phyloP scores from a whole-genome alignment of 2,329 filamentous ascomycete genomes.

The Aspergillus sp. region DNA sequence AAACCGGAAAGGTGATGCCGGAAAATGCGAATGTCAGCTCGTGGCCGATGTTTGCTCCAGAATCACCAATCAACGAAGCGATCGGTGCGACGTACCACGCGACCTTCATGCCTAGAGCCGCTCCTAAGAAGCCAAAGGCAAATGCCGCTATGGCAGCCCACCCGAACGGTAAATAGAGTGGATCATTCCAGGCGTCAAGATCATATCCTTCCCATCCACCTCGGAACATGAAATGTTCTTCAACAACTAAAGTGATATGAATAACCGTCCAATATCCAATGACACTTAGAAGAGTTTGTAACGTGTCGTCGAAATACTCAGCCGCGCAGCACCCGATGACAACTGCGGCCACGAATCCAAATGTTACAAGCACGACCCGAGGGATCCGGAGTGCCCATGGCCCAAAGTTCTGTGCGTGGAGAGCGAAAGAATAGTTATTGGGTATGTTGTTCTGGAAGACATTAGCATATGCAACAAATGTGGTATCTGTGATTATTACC shows the following conservation, averaged over 20 bases:
- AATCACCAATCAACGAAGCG: conserved; percentile 30
- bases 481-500: conserved; percentile 16
- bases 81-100: conserved; percentile 36
- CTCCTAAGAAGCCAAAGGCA: conserved; percentile 31
- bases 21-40: conserved; percentile 35
- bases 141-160: conserved; percentile 37
- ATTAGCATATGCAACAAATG: background rate
- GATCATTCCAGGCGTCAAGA: conserved; percentile 33
- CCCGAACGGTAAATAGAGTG: conserved; percentile 30
- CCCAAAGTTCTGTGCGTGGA: conserved; percentile 37
- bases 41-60: conserved; percentile 36
- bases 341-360: conserved; percentile 33
- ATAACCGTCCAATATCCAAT: conserved; percentile 53
- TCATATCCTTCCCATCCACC: conserved; percentile 34
- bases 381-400: conserved; percentile 35
- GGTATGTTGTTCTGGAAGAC: conserved; percentile 34
- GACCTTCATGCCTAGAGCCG: conserved; percentile 36
- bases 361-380: conserved; percentile 33
- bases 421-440: conserved; percentile 39
- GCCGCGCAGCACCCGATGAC: conserved; percentile 36
- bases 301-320: conserved; percentile 32
- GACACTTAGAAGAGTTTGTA: conserved; percentile 49
- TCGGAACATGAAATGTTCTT: conserved; percentile 38
- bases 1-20: conserved; percentile 28
- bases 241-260: conserved; percentile 33